Percentiles rank a stretch among this genome's conserved stretches.
These are phyloP conservation scores for Trichosporon ovoides DNA, from an alignment of 1,284 basidiomycete species.

Conservation along the genomic window DNA sequence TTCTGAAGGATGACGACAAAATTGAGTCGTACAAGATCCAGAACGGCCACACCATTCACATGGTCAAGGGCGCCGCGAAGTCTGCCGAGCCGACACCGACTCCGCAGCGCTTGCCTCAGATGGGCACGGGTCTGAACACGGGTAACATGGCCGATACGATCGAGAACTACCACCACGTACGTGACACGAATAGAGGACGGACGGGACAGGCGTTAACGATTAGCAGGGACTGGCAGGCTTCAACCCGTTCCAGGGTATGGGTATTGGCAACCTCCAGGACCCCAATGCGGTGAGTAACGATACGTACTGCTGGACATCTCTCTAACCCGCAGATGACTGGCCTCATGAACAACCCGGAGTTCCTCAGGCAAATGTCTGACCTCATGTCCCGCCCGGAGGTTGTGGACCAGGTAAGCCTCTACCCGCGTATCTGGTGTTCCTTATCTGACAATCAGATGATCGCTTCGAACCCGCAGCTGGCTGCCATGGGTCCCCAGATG, in stretches of 20 bases:
- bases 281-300: slow-evolving; percentile 70
- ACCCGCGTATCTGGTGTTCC: too few species aligned
- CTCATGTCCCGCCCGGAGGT: slow-evolving; percentile 74
- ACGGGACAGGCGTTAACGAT: slow-evolving; percentile 11
- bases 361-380: slow-evolving; percentile 56
- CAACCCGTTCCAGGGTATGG: slow-evolving; percentile 80
- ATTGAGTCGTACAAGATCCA: slow-evolving; percentile 78
- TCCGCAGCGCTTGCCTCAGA: slow-evolving; percentile 56
- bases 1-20: slow-evolving; percentile 69
- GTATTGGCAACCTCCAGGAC: slow-evolving; percentile 73
- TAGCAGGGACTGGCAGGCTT: slow-evolving; percentile 54
- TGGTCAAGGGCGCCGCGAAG: slow-evolving; percentile 80
- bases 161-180: slow-evolving; percentile 44
- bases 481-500: slow-evolving; percentile 71
- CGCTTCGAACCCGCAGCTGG: slow-evolving; percentile 71
- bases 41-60: slow-evolving; percentile 74
- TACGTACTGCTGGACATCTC: too few species aligned
- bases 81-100: slow-evolving; percentile 43
- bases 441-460: slow-evolving; percentile 55
- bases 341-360: slow-evolving; percentile 76
- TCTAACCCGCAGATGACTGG: slow-evolving; percentile 60
- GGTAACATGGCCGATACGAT: slow-evolving; percentile 56
- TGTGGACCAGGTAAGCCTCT: slow-evolving; percentile 61
- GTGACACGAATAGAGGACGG: slow-evolving; percentile 5
- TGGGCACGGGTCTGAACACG: slow-evolving; percentile 74